These are phyloP conservation scores for Diaporthe humulicola DNA, from an alignment of 2,329 filamentous ascomycete genomes.

Conservation along the genomic window DNA sequence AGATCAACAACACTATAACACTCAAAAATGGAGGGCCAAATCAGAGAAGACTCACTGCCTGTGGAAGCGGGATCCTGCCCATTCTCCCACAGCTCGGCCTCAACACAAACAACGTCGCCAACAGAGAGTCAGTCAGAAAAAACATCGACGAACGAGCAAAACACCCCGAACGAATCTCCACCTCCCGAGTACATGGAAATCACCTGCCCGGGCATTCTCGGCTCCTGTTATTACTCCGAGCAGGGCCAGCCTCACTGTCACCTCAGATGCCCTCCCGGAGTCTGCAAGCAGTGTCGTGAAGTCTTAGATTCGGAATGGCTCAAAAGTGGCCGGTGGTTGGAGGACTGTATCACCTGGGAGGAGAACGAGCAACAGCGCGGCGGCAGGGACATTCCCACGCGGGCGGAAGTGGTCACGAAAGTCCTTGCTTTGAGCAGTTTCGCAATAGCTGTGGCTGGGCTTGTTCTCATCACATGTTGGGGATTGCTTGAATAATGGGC, in stretches of 20 bases:
- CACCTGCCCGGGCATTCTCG: background rate
- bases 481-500: background rate
- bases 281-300: background rate
- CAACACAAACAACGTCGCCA: background rate
- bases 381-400: no score
- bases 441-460: background rate
- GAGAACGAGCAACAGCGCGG: background rate
- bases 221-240: background rate
- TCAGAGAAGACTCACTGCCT: background rate
- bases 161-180: background rate
- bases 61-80: no score
- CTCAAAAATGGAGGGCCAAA: background rate
- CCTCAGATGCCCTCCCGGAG: background rate
- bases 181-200: no score
- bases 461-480: background rate
- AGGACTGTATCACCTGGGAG: background rate
- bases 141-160: background rate
- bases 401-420: background rate
- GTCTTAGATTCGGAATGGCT: background rate
- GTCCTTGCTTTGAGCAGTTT: background rate
- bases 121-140: background rate
- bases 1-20: no score
- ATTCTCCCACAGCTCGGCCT: background rate
- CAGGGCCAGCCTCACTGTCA: background rate
- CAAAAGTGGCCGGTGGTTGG: background rate